phyloP scores from a whole-genome alignment of 768 basidiomycete genomes.

The Suillus paluster region DNA sequence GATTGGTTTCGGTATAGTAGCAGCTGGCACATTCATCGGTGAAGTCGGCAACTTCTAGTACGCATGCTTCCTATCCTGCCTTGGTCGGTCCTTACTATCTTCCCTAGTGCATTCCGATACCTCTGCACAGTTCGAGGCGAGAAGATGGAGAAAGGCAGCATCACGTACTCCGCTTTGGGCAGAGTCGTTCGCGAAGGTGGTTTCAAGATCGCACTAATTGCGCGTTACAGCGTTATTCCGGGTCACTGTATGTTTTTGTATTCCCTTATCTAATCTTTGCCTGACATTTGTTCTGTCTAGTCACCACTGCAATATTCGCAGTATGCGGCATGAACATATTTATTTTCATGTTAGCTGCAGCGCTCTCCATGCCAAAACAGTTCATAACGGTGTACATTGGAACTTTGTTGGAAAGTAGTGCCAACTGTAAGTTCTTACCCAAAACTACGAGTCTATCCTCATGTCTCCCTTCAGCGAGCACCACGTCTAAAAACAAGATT shows the following conservation, averaged over 20 bases:
- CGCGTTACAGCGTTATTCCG: conserved; percentile 81
- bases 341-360: conserved; percentile 76
- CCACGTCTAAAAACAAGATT: conserved; percentile 56
- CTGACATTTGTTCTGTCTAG: conserved; percentile 39
- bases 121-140: conserved; percentile 76
- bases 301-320: conserved; percentile 87
- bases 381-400: conserved; percentile 92
- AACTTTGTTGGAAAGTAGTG: conserved; percentile 64
- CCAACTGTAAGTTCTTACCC: conserved; percentile 29
- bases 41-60: conserved; percentile 90
- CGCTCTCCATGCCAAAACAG: conserved; percentile 88
- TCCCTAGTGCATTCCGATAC: conserved; percentile 77
- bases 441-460: background rate
- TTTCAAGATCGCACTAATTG: conserved; percentile 80
- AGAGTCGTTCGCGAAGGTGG: conserved; percentile 85
- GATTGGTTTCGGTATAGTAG: conserved; percentile 85
- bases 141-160: conserved; percentile 64
- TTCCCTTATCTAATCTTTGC: background rate
- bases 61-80: conserved; percentile 26
- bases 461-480: conserved; percentile 21
- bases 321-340: conserved; percentile 87
- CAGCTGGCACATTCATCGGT: conserved; percentile 81
- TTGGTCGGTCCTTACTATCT: conserved; percentile 16
- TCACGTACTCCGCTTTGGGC: conserved; percentile 65
- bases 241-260: conserved; percentile 67